phyloP scores from a whole-genome alignment of 208 protist genomes.

The Phytomonas sp. region DNA sequence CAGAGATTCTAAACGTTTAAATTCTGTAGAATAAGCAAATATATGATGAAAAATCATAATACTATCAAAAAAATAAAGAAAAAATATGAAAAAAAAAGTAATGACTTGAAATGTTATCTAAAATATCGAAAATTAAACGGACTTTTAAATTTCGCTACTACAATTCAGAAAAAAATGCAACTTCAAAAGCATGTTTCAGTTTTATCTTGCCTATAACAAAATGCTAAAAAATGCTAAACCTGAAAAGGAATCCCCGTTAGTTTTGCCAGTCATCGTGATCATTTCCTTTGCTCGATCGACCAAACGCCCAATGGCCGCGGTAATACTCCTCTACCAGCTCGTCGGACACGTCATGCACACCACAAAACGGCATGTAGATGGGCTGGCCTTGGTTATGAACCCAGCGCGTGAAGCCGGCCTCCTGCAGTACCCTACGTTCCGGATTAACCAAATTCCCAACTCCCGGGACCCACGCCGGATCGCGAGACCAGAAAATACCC shows the following conservation, averaged over 20 bases:
- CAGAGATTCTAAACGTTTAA: neutral
- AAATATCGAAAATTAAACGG: slow-evolving; percentile 12
- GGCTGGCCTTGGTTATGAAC: slow-evolving; percentile 77
- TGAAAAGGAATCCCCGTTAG: slow-evolving; percentile 19
- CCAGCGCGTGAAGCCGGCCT: slow-evolving; percentile 84
- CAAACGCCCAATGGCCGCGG: slow-evolving; percentile 83
- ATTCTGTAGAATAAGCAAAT: slow-evolving; percentile 5
- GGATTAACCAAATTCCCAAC: slow-evolving; percentile 71
- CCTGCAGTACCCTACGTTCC: slow-evolving; percentile 59
- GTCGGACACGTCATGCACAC: slow-evolving; percentile 81
- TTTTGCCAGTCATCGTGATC: slow-evolving; percentile 87
- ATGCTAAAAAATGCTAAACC: too few relatives aligned
- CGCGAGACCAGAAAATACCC: slow-evolving; percentile 55
- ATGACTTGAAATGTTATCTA: neutral
- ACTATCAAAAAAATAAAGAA: slow-evolving; percentile 16
- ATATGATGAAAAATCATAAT: slow-evolving; percentile 9
- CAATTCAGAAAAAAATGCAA: neutral
- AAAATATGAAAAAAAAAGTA: too few relatives aligned
- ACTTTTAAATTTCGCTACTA: neutral
- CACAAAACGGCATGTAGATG: slow-evolving; percentile 82
- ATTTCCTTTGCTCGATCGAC: slow-evolving; percentile 76
- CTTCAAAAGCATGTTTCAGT: neutral
- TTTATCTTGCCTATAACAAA: too few relatives aligned
- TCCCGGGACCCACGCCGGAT: slow-evolving; percentile 76
- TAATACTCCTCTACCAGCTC: slow-evolving; percentile 89